Evolutionary conservation across 1,284 basidiomycete species (phyloP).

Genomic region (Irpex sp.): DNA sequence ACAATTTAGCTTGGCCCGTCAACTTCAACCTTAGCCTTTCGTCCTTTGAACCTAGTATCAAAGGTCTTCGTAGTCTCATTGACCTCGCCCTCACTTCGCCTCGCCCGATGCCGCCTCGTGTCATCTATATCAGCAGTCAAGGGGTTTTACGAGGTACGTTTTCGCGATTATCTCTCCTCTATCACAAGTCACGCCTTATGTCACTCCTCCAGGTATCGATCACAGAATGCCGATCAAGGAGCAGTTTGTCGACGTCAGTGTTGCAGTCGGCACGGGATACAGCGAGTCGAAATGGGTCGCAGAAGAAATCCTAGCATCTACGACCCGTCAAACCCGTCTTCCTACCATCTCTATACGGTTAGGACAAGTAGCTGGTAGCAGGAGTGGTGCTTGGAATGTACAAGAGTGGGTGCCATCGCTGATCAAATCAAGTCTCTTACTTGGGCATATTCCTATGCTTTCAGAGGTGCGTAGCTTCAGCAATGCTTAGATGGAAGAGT

Average conservation of each 20-base stretch:
- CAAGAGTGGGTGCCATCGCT: slow-evolving; percentile 29
- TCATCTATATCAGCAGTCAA: slow-evolving; percentile 33
- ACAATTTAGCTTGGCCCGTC: slow-evolving; percentile 29
- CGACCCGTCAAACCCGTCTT: slow-evolving; percentile 14
- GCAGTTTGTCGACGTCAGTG: slow-evolving; percentile 10
- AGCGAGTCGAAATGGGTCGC: slow-evolving; percentile 33
- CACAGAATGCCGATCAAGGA: slow-evolving; percentile 13
- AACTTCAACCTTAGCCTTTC: slow-evolving; percentile 29
- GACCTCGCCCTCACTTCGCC: slow-evolving; percentile 27
- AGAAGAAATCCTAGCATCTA: slow-evolving; percentile 23
- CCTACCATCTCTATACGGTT: slow-evolving; percentile 23
- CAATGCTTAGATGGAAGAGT: background rate
- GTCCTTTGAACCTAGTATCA: slow-evolving; percentile 21
- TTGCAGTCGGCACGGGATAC: slow-evolving; percentile 28
- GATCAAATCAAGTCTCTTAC: slow-evolving; percentile 15
- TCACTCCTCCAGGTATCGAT: slow-evolving; percentile 13
- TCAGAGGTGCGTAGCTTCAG: slow-evolving; percentile 9
- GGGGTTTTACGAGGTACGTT: slow-evolving; percentile 24
- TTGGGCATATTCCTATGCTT: slow-evolving; percentile 10
- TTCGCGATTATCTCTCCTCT: slow-evolving; percentile 1
- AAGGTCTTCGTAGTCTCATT: slow-evolving; percentile 16
- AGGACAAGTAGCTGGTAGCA: slow-evolving; percentile 26
- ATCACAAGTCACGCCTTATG: background rate
- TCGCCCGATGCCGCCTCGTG: slow-evolving; percentile 18
- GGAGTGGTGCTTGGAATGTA: slow-evolving; percentile 26